phyloP scores from a whole-genome alignment of 805 yeast species.

The Yamadazyma kitorensis region DNA sequence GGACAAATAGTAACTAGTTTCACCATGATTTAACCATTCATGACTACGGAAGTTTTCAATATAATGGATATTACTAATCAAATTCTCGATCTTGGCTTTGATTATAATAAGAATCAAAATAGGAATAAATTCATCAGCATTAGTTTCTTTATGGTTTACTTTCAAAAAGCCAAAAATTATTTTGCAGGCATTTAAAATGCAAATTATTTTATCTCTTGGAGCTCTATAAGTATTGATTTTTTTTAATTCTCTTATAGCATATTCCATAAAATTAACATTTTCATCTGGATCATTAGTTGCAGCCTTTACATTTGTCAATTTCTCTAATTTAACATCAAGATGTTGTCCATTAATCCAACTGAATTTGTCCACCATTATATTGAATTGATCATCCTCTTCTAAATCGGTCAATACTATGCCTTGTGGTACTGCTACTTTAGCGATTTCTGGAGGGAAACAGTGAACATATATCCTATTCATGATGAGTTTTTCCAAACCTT shows the following conservation, averaged over 20 bases:
- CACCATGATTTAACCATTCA: slow-evolving; percentile 73
- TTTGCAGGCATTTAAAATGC: slow-evolving; percentile 87
- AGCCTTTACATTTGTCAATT: slow-evolving; percentile 32
- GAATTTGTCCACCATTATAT: slow-evolving; percentile 55
- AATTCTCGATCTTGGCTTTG: slow-evolving; percentile 58
- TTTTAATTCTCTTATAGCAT: slow-evolving; percentile 69
- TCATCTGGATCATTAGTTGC: slow-evolving; percentile 23
- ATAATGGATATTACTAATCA: slow-evolving; percentile 79
- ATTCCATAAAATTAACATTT: slow-evolving; percentile 47
- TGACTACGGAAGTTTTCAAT: slow-evolving; percentile 81
- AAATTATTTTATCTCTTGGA: slow-evolving; percentile 91
- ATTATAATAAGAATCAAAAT: slow-evolving; percentile 75
- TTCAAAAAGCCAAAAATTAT: slow-evolving; percentile 85
- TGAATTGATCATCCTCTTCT: slow-evolving; percentile 52
- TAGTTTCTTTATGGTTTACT: slow-evolving; percentile 63
- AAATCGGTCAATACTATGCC: slow-evolving; percentile 56
- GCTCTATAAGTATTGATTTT: slow-evolving; percentile 84
- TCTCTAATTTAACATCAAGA: slow-evolving; percentile 61
- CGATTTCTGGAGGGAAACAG: slow-evolving; percentile 78
- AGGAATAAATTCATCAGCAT: slow-evolving; percentile 95
- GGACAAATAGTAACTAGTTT: slow-evolving; percentile 85
- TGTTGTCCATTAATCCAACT: slow-evolving; percentile 73
- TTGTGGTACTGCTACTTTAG: slow-evolving; percentile 16
- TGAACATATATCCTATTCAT: slow-evolving; percentile 81
- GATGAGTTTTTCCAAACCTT: slow-evolving; percentile 88